These are phyloP conservation scores for Hymenoscyphus fraxineus DNA, from an alignment of 2,329 filamentous ascomycete species.

Conservation along the genomic window DNA sequence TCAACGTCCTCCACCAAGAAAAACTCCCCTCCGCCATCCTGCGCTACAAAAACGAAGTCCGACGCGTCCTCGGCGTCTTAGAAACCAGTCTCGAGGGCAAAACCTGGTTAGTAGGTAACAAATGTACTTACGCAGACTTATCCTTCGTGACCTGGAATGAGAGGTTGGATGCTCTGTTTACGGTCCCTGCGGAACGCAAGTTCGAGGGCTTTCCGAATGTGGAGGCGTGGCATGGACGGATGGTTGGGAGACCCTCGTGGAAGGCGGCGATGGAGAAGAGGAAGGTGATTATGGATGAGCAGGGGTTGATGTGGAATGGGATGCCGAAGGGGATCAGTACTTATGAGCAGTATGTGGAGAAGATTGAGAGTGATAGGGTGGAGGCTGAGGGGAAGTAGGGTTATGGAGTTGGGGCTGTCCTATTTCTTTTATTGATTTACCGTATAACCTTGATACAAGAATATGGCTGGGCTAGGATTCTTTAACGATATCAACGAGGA, in stretches of 20 bases:
- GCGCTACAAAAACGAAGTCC: constrained; percentile 42
- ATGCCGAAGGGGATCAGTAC: constrained; percentile 12
- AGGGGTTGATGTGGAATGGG: constrained; percentile 10
- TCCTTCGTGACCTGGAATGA: constrained; percentile 15
- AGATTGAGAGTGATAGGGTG: constrained; percentile 3
- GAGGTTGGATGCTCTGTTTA: background rate
- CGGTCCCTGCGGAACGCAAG: background rate
- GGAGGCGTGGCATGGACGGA: constrained; percentile 9
- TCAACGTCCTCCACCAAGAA: constrained; percentile 36
- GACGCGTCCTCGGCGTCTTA: constrained; percentile 36
- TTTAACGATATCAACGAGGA: too few species aligned
- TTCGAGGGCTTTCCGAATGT: constrained; percentile 7
- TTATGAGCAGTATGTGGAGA: constrained; percentile 10
- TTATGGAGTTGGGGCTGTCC: background rate
- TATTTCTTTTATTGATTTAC: too few species aligned
- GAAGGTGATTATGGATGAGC: constrained; percentile 3
- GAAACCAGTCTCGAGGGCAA: constrained; percentile 37
- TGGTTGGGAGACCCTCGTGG: constrained; percentile 6
- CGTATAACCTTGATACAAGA: too few species aligned
- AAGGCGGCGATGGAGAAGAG: constrained; percentile 5
- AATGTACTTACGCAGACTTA: constrained; percentile 37
- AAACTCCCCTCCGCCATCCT: constrained; percentile 40
- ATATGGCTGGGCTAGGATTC: too few species aligned
- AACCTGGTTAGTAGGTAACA: constrained; percentile 38
- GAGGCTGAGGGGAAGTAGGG: background rate